Base-by-base conservation (phyloP, 2,329 filamentous ascomycete species). In the Periconia digitata region DNA sequence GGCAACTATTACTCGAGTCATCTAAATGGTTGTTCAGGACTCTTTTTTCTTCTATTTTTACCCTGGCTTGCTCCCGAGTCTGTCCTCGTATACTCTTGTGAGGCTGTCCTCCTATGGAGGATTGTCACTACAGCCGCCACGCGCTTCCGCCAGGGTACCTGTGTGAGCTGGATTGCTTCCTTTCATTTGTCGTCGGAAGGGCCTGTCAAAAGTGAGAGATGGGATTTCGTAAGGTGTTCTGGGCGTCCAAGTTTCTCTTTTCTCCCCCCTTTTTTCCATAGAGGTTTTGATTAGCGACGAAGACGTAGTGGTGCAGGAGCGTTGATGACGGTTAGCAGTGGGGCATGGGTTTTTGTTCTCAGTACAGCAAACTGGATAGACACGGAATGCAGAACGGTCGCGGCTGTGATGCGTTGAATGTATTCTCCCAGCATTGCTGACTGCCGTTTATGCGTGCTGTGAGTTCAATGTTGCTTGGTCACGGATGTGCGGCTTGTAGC, bases 1-100 rank as follows among this genome's bases (percentile, higher is more conserved):
- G 35, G 55, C 59, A 21, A 59, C 58, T 18, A 58, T 60, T 35
- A 63, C 66, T n/a, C 58, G 61, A 43, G 61, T 67, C 40, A 58
- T 51, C 36, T 63, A 58, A 42, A 27, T 24, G 29, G 22, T 38
- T n/a, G 52, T 44, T 47, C 23, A 44, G 46, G 41, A 47, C 51
- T 54, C 46, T 40, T 49, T 45, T 46, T 42, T 29, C 44, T 43
- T 44, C 35, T n/a, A 35, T 37, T 23, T 2, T 8, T 22, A 23
- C 10, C 20, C 38, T n/a, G 22, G n/a, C 8, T 40, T 43, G 22
- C 24, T 16, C 20, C 6, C 3, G 27, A 8, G 21, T 24, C 27
- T 15, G 29, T 24, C n/a, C 42, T 24, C 24, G 8, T 13, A 20
- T 12, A 35, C 24, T 3, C 15, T 10, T 10, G 27, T 32, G 27